phyloP scores from a whole-genome alignment of 1,284 basidiomycete genomes.

The Gymnopus androsaceus region DNA sequence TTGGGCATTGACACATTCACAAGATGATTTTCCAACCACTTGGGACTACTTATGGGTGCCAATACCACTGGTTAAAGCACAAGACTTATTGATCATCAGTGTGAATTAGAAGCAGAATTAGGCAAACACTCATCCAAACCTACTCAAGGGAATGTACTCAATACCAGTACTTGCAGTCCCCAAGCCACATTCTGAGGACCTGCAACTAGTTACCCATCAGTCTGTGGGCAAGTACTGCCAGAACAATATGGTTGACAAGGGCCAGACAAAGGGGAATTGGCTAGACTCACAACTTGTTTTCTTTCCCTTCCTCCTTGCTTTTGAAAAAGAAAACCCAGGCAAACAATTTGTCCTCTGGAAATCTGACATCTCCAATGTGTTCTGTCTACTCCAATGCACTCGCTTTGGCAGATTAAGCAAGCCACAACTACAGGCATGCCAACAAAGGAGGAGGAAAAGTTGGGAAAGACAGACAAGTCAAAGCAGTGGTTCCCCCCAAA shows the following conservation, averaged over 20 bases:
- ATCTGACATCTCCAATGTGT: slow-evolving; percentile 35
- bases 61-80: neutral
- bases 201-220: slow-evolving; percentile 39
- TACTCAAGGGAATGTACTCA: slow-evolving; percentile 42
- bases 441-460: too few species aligned
- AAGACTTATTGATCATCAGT: slow-evolving; percentile 28
- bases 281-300: too few species aligned
- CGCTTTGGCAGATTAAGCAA: neutral
- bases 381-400: slow-evolving; percentile 31
- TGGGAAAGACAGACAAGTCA: too few species aligned
- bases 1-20: slow-evolving; percentile 25
- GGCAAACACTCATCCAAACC: slow-evolving; percentile 33
- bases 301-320: too few species aligned
- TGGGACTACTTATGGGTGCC: slow-evolving; percentile 23
- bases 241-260: slow-evolving; percentile 38
- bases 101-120: slow-evolving; percentile 29
- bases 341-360: slow-evolving; percentile 28
- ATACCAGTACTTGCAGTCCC: slow-evolving; percentile 40
- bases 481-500: too few species aligned
- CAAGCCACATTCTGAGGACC: slow-evolving; percentile 34
- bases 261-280: too few species aligned
- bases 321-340: too few species aligned
- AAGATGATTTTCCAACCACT: slow-evolving; percentile 13
- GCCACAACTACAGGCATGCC: too few species aligned
- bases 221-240: slow-evolving; percentile 31